Evolutionary conservation across 2,329 filamentous ascomycete species (phyloP), one percentile per base, ranked within the genome.

Genomic region (Colletotrichum tropicicola): DNA sequence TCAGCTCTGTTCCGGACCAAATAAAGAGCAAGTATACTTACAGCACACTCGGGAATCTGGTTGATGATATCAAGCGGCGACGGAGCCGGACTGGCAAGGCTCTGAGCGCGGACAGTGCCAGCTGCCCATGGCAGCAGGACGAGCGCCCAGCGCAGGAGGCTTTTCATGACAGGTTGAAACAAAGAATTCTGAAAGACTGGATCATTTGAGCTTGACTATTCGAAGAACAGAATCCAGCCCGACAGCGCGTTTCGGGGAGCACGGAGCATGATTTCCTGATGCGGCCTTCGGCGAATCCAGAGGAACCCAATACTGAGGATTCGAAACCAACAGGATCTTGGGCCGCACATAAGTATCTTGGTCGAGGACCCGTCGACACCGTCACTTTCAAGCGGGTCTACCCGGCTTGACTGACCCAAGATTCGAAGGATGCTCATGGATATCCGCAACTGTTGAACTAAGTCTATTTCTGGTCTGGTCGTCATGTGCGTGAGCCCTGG

Each of bases 201-300:
- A 30, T 21, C 15, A 15, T 28, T 7, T 3, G 28, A 6, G 30
- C 13, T 30, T 12, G 47, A 9, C 17, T 49, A 43, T 37, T 43
- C 25, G 17, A 35, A 39, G 21, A 44, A 27, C 5, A n/a, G 13
- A 39, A 44, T 53, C 43, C 51, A 51, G 49, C 21, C 43, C 49
- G 19, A 23, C 12, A 13, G 23, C 39, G 9, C 35, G 57, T n/a
- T 19, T 30, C 51, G 35, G 57, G 57, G 37, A 49, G 21, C 37
- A 19, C 44, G 49, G 62, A 43, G 51, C 44, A 65, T 65, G 28
- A 15, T 51, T 47, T 30, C 44, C 44, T 30, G 44, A 61, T 62
- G 23, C 37, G 44, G 28, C 12, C 19, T 15, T 28, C 23, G 49
- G 49, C 28, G 28, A 25, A 49, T 37, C 28, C 37, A 32, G 44